These are phyloP conservation scores for Fusarium sp. DNA, from an alignment of 2,329 filamentous ascomycete genomes.

Conservation along the genomic window DNA sequence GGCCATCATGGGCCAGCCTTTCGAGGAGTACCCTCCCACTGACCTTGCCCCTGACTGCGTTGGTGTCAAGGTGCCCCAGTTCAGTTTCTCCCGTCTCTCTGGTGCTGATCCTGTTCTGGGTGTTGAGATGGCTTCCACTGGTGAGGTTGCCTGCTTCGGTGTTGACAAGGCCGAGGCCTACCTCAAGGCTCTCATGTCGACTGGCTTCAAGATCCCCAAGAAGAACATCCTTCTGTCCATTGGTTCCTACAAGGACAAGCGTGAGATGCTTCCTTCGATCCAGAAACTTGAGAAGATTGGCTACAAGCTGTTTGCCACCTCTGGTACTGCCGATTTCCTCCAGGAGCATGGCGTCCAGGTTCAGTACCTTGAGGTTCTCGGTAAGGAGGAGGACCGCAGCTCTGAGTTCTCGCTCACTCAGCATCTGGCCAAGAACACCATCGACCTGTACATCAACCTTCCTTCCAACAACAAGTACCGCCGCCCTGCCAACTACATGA, in stretches of 20 bases:
- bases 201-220: slow-evolving; percentile 95
- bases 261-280: slow-evolving; percentile 95
- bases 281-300: slow-evolving; percentile 90
- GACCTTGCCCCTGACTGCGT: slow-evolving; percentile 85
- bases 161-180: slow-evolving; percentile 97
- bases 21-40: slow-evolving; percentile 83
- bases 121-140: slow-evolving; percentile 99
- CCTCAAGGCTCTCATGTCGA: slow-evolving; percentile 94
- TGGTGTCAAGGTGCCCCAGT: slow-evolving; percentile 97
- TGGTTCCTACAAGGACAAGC: slow-evolving; percentile 97
- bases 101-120: slow-evolving; percentile 96
- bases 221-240: slow-evolving; percentile 96
- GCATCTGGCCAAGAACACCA: slow-evolving; percentile 96
- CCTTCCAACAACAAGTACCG: slow-evolving; percentile 99
- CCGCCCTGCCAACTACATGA: slow-evolving; percentile 97
- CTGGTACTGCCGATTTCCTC: slow-evolving; percentile 95
- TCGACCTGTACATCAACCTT: slow-evolving; percentile 98
- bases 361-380: slow-evolving; percentile 91
- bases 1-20: slow-evolving; percentile 88
- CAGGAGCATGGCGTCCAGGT: slow-evolving; percentile 92
- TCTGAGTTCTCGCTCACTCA: slow-evolving; percentile 97
- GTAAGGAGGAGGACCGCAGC: slow-evolving; percentile 84
- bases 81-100: slow-evolving; percentile 97
- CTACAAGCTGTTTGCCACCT: slow-evolving; percentile 95
- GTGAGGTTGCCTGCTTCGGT: slow-evolving; percentile 97